A percentile compares a stretch with the other conserved stretches of the same genome.
Conservation (phyloP, 768 basidiomycete genomes). For the Russula sp. region DNA sequence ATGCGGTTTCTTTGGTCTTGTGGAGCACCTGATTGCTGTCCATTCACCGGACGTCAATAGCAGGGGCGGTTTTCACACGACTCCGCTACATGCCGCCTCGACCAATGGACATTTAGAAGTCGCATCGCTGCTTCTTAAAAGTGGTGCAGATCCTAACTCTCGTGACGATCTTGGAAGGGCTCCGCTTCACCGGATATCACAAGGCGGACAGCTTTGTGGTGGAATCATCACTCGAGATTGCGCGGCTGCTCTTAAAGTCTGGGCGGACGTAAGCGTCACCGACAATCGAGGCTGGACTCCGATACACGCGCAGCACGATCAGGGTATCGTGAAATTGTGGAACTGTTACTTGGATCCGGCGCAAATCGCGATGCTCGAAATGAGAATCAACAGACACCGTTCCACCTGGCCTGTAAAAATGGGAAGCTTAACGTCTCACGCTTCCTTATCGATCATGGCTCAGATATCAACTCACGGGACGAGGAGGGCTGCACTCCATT, state of each 20-base stretch:
- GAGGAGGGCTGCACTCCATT: background rate
- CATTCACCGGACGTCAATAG: background rate
- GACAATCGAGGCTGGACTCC: slow-evolving; percentile 10
- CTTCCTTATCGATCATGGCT: background rate
- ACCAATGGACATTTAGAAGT: background rate
- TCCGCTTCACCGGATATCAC: background rate
- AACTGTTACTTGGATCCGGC: background rate
- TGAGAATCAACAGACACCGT: background rate
- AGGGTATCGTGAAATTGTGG: background rate
- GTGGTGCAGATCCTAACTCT: slow-evolving; percentile 8
- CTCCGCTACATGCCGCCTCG: slow-evolving; percentile 2
- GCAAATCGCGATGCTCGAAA: background rate
- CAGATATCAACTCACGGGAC: background rate
- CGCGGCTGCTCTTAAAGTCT: background rate
- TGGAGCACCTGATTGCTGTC: background rate
- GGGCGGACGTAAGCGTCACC: background rate
- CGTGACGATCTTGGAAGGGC: background rate
- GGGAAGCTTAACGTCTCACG: background rate
- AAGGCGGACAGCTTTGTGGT: background rate
- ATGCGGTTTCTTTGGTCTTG: slow-evolving; percentile 12
- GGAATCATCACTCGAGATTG: background rate
- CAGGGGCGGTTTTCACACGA: background rate
- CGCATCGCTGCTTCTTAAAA: background rate
- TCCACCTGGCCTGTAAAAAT: background rate
- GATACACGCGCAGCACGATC: slow-evolving; percentile 1